Evolutionary conservation across 2,329 filamentous ascomycete species (phyloP).

Genomic region (Atkinsonella hypoxylon): DNA sequence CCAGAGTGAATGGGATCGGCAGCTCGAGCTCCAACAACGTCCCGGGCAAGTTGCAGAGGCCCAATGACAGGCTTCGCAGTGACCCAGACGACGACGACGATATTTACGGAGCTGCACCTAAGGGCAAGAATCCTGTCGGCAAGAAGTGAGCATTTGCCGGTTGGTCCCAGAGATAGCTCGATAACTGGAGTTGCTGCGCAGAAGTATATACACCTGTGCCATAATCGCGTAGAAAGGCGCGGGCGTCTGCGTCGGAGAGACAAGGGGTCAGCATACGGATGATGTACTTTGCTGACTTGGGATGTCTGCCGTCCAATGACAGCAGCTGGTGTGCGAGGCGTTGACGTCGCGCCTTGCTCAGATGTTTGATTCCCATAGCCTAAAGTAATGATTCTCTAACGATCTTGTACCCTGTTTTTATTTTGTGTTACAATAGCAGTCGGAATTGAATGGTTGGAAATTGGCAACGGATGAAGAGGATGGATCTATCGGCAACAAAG

Average conservation of each 20-base stretch:
- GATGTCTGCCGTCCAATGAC: not conserved
- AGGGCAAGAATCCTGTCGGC: conserved; percentile 25
- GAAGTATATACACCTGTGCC: not conserved
- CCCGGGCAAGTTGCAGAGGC: conserved; percentile 10
- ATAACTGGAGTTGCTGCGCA: too few relatives aligned
- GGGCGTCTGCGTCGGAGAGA: not conserved
- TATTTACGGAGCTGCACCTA: conserved; percentile 27
- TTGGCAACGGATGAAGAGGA: not conserved
- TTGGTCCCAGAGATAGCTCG: not conserved
- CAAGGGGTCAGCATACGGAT: not conserved
- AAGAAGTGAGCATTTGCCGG: conserved; percentile 16
- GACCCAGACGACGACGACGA: conserved; percentile 25
- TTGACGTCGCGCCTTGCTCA: not conserved
- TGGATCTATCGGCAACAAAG: not conserved
- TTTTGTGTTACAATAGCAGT: not conserved
- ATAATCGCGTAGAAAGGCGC: not conserved
- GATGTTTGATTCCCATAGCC: not conserved
- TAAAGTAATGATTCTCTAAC: not conserved
- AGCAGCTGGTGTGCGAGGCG: not conserved
- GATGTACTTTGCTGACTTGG: not conserved
- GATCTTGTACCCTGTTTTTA: not conserved
- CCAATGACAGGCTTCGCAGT: conserved; percentile 12
- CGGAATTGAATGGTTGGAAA: not conserved
- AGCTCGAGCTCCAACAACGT: conserved; percentile 10
- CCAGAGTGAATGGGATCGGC: conserved; percentile 2